Percentiles rank a stretch among this genome's conserved stretches.
These are phyloP conservation scores for Fusarium nygamai DNA, from an alignment of 2,329 filamentous ascomycete genomes.

Conservation along the genomic window DNA sequence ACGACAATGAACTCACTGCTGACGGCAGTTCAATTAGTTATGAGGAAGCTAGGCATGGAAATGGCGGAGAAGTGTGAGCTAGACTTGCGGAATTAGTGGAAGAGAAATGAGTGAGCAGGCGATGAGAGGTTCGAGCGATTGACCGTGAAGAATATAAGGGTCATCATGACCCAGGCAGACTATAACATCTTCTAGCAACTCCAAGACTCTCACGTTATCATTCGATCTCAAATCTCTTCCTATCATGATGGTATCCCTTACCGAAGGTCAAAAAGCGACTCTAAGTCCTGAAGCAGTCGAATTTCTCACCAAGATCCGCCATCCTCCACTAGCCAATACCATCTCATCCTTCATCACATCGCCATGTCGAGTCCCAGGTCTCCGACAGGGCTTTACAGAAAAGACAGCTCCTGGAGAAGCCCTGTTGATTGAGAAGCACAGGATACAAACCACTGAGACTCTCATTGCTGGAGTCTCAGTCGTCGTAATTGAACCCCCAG, in stretches of 20 bases:
- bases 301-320: background rate
- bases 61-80: rapidly evolving
- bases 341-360: background rate
- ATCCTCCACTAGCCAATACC: background rate
- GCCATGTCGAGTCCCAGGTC: background rate
- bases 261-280: background rate
- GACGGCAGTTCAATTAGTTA: rapidly evolving
- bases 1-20: rapidly evolving
- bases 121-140: background rate
- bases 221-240: background rate
- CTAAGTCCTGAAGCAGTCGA: background rate
- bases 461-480: background rate
- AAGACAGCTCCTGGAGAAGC: background rate
- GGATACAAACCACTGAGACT: rapidly evolving
- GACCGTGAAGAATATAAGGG: background rate
- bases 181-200: background rate
- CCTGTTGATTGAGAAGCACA: rapidly evolving
- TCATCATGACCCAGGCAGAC: background rate
- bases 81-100: rapidly evolving
- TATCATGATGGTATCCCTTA: background rate
- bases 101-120: rapidly evolving
- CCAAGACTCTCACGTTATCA: background rate
- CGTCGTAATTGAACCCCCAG: rapidly evolving
- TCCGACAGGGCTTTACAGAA: background rate
- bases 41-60: rapidly evolving